Evolutionary conservation across 2,329 filamentous ascomycete species (phyloP), one percentile per base, ranked within the genome.

Genomic region (Epicoccum nigrum): DNA sequence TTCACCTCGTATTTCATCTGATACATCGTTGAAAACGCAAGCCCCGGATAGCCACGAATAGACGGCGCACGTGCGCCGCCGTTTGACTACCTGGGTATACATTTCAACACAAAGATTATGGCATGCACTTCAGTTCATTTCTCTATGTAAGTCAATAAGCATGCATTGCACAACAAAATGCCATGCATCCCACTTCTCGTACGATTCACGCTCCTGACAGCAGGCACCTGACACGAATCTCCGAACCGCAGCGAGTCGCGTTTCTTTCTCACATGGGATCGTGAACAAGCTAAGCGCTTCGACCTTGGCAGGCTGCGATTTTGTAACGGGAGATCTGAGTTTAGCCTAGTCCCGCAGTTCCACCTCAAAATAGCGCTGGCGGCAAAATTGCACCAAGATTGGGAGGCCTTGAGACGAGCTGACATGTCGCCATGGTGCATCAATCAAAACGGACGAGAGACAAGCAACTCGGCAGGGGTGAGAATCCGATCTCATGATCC

Each of bases 361-460:
- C 32, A 46, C 37, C 43, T 46, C 38, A 33, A 45, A 34, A 43
- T 47, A 47, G 49, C 43, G 43, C 38, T 52, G 49, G 49, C 43
- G 49, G 32, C 49, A 52, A 38, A 42, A 31, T 52, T 39, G 27
- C 49, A 43, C 46, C 38, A 47, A 19, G 9, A 21, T 32, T 16
- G 49, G 49, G 49, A 40, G 49, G 49, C 49, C 49, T 52, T 52
- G 43, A 46, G 49, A 43, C 43, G 19, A 39, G 20, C 38, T 27
- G 21, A 32, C 42, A 42, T 46, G 27, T 28, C 27, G 38, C 27
- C 40, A 34, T 7, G 12, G 30, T 16, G 12, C 27, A 31, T 23
- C 19, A 13, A 17, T 25, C 20, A 23, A 15, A 23, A 38, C 7
- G 6, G 28, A 16, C 25, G 27, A 7, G 21, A 31, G 28, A 27